Percentiles rank a stretch among this genome's conserved stretches.
Conservation (phyloP, 1,284 basidiomycete species). For the Sporisorium reilianum region DNA sequence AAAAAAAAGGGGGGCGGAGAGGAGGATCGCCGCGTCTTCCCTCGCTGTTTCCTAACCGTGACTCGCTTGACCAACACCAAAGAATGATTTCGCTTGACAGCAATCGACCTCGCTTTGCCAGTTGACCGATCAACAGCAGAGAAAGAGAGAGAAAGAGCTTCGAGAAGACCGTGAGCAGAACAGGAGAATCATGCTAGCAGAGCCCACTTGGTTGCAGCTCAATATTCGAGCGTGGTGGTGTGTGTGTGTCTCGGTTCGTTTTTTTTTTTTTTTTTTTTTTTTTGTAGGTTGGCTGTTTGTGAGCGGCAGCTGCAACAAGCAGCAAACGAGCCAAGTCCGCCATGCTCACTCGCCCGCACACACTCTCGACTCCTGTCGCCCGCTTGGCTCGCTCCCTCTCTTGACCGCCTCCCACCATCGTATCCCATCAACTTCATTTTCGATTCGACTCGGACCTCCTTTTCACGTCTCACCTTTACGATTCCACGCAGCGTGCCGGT, state of each 20-base stretch:
- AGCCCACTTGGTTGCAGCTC: neutral
- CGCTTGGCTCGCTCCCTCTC: neutral
- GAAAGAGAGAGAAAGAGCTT: neutral
- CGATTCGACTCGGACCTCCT: slow-evolving; percentile 1
- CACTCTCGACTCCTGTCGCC: no score
- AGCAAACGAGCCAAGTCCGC: neutral
- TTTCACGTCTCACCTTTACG: neutral
- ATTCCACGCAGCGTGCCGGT: slow-evolving; percentile 2
- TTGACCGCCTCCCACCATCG: neutral
- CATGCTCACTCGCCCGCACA: no score
- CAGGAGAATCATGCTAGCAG: neutral
- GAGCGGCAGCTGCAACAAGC: slow-evolving; percentile 1
- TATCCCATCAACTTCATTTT: slow-evolving; percentile 7
- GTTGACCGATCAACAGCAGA: neutral
- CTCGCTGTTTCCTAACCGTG: no score
- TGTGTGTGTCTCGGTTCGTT: slow-evolving; percentile 3
- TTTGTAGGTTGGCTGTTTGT: neutral
- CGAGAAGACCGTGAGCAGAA: neutral
- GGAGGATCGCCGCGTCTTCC: neutral
- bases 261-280: no score
- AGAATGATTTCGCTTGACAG: neutral
- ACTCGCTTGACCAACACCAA: neutral
- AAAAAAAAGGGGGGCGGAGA: neutral
- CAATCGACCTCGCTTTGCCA: slow-evolving; percentile 5
- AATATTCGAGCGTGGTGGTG: neutral